Evolutionary conservation across 202 grass and related monocot species (phyloP), one percentile per base, ranked within the genome.

Genomic region (Cymbopogon flexuosus): DNA sequence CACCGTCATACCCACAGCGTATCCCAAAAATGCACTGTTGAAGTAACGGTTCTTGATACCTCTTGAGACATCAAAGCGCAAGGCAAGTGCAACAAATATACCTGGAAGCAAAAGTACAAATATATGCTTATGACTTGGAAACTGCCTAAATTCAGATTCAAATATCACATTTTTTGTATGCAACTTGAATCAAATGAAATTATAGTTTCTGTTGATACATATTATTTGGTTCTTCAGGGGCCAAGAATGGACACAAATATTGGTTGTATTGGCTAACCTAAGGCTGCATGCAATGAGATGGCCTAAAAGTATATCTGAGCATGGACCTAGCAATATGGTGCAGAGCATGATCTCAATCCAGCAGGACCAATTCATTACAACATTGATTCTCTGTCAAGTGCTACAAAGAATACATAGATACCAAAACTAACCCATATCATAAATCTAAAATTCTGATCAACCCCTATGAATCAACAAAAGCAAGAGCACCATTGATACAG

Each of bases 31-130:
- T 82, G 96, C 90, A 88, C 96, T 90, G 22, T 88, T 96, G 36
- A 96, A 99, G 58, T 99, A 99, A 77, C 88, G 79, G 56, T 86
- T 95, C 81, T 88, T 76, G 42, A 78, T 88, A 45, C 90, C 92
- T 81, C 92, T 91, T 18, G 92, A 91, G 29, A 99, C 90, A 75
- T 99, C 96, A 79, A 99, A 99, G 46, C 92, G 90, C 61, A 99
- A 82, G 47, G 96, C 96, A 60, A 99, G 84, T 47, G 96, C 96
- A 73, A 99, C 96, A 90, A 99, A 99, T 83, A 93, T 99, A 59
- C 96, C 96, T 99, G 86, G 34, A 80, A 67, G 18, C 37, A 66
- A 40, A 73, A 78, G 72, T 39, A 18, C 1, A 86, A 36, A 73
- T 62, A 16, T n/a, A n/a, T n/a, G n/a, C n/a, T n/a, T n/a, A 70